phyloP scores from a whole-genome alignment of 129 eudicot species.

The Flaveria robusta region DNA sequence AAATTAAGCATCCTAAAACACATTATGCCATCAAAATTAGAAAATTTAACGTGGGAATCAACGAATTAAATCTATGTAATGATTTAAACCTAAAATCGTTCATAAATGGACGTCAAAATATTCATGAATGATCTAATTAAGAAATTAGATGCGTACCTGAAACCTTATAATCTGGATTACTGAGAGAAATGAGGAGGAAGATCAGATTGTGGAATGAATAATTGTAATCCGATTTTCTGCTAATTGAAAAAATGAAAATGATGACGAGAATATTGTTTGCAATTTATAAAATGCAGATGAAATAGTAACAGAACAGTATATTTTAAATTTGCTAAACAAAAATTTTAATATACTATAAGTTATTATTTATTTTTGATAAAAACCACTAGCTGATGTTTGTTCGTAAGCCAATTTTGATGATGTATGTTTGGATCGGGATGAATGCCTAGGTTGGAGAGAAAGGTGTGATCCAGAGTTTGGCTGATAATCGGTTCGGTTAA shows the following conservation, averaged over 20 bases:
- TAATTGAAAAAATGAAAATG: not conserved
- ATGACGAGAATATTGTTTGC: not conserved
- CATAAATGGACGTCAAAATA: not conserved
- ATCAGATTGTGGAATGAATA: slow-evolving; percentile 1
- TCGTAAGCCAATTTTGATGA: too few species aligned
- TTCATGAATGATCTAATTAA: slow-evolving; percentile 14
- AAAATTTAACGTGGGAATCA: not conserved
- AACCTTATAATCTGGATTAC: slow-evolving; percentile 22
- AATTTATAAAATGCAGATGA: not conserved
- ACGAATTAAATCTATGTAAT: slow-evolving; percentile 4
- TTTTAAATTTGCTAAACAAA: not conserved
- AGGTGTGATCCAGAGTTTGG: too few species aligned
- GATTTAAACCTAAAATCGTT: slow-evolving; percentile 5
- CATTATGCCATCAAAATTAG: slow-evolving; percentile 1
- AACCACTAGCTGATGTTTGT: too few species aligned
- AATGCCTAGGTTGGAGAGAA: too few species aligned
- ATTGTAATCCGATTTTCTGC: not conserved
- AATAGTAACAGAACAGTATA: not conserved
- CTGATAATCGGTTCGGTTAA: too few species aligned
- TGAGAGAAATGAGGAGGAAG: slow-evolving; percentile 30
- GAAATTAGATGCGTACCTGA: slow-evolving; percentile 16
- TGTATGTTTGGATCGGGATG: too few species aligned
- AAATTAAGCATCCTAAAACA: slow-evolving; percentile 13
- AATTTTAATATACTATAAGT: too few species aligned
- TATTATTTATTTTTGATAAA: too few species aligned